Conservation (phyloP, 2,329 filamentous ascomycete genomes). For the Magnaporthiopsis rhizophila region DNA sequence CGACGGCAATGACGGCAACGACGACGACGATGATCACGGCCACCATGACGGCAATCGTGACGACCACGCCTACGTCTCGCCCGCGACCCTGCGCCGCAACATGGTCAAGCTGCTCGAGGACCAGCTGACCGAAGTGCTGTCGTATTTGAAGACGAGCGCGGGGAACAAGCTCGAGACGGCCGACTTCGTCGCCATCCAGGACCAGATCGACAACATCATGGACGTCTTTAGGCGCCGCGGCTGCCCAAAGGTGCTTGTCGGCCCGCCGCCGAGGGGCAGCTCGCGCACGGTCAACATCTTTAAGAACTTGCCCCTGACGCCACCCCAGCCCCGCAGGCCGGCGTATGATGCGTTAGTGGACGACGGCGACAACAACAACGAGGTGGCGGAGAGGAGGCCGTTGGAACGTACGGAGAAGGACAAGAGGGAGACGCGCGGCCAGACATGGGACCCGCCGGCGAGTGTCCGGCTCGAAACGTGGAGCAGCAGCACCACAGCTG, state of each 20-base stretch:
- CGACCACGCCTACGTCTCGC: background rate
- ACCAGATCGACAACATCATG: background rate
- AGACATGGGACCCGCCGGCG: too few relatives aligned
- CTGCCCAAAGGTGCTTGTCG: background rate
- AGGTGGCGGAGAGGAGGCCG: too few relatives aligned
- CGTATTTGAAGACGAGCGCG: conserved; percentile 1
- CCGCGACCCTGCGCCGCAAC: background rate
- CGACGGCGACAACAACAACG: too few relatives aligned
- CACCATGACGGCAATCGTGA: too few relatives aligned
- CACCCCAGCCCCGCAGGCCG: background rate
- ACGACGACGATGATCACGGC: background rate
- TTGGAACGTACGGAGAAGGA: background rate
- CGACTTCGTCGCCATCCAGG: conserved; percentile 1
- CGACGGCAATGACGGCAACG: too few relatives aligned
- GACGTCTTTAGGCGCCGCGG: background rate
- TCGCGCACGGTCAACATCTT: background rate
- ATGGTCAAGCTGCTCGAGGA: background rate
- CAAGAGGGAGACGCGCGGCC: background rate
- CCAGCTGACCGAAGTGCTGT: background rate
- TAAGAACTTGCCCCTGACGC: background rate
- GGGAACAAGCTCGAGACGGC: background rate
- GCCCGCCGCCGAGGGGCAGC: too few relatives aligned
- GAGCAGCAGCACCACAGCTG: background rate
- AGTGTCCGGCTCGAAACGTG: too few relatives aligned
- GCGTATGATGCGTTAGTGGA: background rate